Conservation (phyloP, 2,329 filamentous ascomycete species). For the Diaporthe nobilis region DNA sequence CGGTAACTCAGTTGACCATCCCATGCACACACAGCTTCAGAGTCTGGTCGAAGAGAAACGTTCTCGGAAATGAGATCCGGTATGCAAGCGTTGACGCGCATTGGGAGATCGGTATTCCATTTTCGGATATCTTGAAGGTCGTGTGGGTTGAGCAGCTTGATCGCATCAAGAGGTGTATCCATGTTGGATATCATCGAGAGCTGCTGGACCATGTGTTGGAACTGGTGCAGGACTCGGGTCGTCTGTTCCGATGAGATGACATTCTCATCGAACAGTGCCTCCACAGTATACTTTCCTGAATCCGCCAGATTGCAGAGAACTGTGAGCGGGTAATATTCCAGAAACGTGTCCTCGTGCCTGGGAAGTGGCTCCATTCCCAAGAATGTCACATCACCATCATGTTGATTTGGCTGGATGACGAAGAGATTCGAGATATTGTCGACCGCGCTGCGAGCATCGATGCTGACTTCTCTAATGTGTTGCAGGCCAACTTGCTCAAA, state of each 20-base stretch:
- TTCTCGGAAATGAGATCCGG: background rate
- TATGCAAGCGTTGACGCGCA: background rate
- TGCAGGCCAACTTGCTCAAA: constrained; percentile 76
- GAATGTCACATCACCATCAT: background rate
- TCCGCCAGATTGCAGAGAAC: background rate
- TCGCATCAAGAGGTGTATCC: background rate
- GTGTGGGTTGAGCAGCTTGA: background rate
- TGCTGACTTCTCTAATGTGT: constrained; percentile 70
- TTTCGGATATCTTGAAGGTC: background rate
- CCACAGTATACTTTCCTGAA: background rate
- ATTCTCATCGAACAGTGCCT: background rate
- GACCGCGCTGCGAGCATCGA: constrained; percentile 50
- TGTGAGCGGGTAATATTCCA: background rate
- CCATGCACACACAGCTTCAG: constrained; percentile 47
- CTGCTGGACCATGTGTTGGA: background rate
- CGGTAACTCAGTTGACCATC: constrained; percentile 50
- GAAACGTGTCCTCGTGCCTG: background rate
- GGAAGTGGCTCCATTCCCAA: background rate
- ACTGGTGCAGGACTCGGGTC: background rate
- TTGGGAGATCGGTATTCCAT: background rate
- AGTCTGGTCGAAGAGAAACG: constrained; percentile 39
- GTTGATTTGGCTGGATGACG: background rate
- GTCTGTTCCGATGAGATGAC: background rate
- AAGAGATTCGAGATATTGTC: background rate
- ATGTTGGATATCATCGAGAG: background rate